A percentile compares a stretch with the other conserved stretches of the same genome.
Conservation (phyloP, 1,284 basidiomycete genomes). For the Austroboletus rostrupii region DNA sequence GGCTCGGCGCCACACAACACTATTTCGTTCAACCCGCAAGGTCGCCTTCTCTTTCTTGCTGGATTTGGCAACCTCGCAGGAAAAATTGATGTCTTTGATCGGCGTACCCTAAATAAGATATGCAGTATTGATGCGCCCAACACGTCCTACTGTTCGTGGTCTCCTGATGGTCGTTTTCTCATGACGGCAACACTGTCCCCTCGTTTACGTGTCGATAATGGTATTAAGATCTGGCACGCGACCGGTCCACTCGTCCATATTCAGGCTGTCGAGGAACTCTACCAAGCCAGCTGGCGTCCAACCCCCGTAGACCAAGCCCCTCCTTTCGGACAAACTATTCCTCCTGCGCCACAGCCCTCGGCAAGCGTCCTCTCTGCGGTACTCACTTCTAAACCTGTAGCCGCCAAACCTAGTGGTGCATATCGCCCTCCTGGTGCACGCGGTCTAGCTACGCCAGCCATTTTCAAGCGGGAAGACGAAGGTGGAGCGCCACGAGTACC, state of each 20-base stretch:
- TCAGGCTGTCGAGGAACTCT: slow-evolving; percentile 79
- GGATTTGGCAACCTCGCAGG: slow-evolving; percentile 97
- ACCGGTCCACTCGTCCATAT: slow-evolving; percentile 81
- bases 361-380: slow-evolving; percentile 48
- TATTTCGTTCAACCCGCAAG: slow-evolving; percentile 93
- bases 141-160: slow-evolving; percentile 93
- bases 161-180: slow-evolving; percentile 88
- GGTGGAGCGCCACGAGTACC: slow-evolving; percentile 52
- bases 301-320: slow-evolving; percentile 60
- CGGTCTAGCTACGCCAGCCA: slow-evolving; percentile 78
- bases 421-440: slow-evolving; percentile 93
- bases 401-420: slow-evolving; percentile 69
- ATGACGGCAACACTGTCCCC: slow-evolving; percentile 94
- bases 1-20: slow-evolving; percentile 89
- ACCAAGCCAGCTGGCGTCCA: slow-evolving; percentile 85
- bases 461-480: slow-evolving; percentile 88
- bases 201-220: slow-evolving; percentile 93
- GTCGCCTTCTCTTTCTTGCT: slow-evolving; percentile 79
- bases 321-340: slow-evolving; percentile 72
- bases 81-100: slow-evolving; percentile 89
- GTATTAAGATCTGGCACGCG: slow-evolving; percentile 95
- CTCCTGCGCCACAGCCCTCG: slow-evolving; percentile 72
- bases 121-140: slow-evolving; percentile 90
- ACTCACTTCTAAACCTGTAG: slow-evolving; percentile 23
- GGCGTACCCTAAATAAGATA: slow-evolving; percentile 80